A percentile compares a stretch with the other conserved stretches of the same genome.
Evolutionary conservation across 2,329 filamentous ascomycete genomes (phyloP).

Genomic region (Epichloe elymi): DNA sequence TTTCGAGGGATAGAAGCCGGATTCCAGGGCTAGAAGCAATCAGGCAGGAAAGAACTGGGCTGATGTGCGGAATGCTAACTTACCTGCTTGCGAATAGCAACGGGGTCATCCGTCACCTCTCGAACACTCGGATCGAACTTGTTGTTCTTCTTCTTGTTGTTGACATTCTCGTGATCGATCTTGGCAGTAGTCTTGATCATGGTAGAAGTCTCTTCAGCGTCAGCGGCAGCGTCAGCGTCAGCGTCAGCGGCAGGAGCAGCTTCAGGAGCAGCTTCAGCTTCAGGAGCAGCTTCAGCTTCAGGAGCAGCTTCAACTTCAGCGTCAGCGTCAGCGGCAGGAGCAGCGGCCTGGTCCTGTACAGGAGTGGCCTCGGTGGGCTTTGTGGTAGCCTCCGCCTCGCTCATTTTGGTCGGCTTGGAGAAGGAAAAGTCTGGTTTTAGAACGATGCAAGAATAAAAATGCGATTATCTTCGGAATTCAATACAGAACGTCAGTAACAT

Average conservation of each 20-base stretch:
- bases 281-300: too few species aligned
- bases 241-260: too few species aligned
- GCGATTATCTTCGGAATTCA: neutral
- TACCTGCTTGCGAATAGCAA: conserved; percentile 74
- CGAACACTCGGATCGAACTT: conserved; percentile 59
- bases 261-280: too few species aligned
- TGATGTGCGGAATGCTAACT: conserved; percentile 6
- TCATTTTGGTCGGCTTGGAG: conserved; percentile 4
- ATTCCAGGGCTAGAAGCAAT: neutral
- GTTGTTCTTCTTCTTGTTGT: conserved; percentile 35
- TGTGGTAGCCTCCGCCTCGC: conserved; percentile 12
- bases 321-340: conserved; percentile 9
- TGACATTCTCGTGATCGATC: conserved; percentile 24
- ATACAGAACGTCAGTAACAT: neutral
- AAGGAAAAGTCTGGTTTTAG: neutral
- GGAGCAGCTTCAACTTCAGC: conserved; percentile 7
- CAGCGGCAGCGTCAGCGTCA: conserved; percentile 11
- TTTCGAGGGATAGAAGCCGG: neutral
- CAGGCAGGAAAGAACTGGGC: too few species aligned
- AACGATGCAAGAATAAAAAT: neutral
- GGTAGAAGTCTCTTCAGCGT: conserved; percentile 9
- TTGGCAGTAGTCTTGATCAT: conserved; percentile 33
- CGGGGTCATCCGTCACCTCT: conserved; percentile 62
- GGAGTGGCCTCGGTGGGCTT: conserved; percentile 14
- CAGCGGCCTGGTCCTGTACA: conserved; percentile 14